A percentile compares a stretch with the other conserved stretches of the same genome.
Conservation (phyloP, 2,329 filamentous ascomycete genomes). For the Magnaporthales sp. region DNA sequence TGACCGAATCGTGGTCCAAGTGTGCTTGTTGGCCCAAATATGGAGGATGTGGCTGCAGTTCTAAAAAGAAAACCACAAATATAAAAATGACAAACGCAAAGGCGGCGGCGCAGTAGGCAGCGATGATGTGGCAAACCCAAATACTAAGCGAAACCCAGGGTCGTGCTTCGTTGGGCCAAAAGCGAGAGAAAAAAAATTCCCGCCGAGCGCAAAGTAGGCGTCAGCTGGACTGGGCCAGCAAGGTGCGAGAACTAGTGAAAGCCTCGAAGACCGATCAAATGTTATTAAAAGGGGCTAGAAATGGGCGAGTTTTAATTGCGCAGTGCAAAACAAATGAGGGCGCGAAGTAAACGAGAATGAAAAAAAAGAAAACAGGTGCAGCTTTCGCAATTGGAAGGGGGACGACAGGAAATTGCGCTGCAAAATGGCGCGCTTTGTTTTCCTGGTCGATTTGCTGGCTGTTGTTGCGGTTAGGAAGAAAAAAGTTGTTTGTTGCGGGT, state of each 20-base stretch:
- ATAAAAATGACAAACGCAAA: background rate
- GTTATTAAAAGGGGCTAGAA: slow-evolving; percentile 11
- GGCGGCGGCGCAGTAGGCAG: slow-evolving; percentile 4
- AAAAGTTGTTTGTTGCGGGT: slow-evolving; percentile 7
- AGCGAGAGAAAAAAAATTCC: slow-evolving; percentile 6
- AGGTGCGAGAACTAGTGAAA: slow-evolving; percentile 39
- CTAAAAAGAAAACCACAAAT: background rate
- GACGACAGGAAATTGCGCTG: background rate
- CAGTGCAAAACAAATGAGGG: slow-evolving; percentile 13
- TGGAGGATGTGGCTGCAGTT: slow-evolving; percentile 2
- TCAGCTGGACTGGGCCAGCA: background rate
- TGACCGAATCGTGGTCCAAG: background rate
- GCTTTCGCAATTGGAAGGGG: background rate
- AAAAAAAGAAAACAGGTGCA: slow-evolving; percentile 10
- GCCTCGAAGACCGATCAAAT: slow-evolving; percentile 18
- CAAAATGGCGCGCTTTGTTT: background rate
- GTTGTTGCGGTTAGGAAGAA: slow-evolving; percentile 4
- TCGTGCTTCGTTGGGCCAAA: slow-evolving; percentile 15
- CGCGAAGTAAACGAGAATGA: slow-evolving; percentile 12
- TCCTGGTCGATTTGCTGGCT: background rate
- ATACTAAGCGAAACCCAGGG: slow-evolving; percentile 6
- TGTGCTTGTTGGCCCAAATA: background rate
- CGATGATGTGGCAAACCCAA: slow-evolving; percentile 21
- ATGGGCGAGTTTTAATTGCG: slow-evolving; percentile 3
- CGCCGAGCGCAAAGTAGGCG: background rate